Evolutionary conservation across 2,329 filamentous ascomycete genomes (phyloP), one percentile per base, ranked within the genome.

Genomic region (Rachicladosporium sp.): DNA sequence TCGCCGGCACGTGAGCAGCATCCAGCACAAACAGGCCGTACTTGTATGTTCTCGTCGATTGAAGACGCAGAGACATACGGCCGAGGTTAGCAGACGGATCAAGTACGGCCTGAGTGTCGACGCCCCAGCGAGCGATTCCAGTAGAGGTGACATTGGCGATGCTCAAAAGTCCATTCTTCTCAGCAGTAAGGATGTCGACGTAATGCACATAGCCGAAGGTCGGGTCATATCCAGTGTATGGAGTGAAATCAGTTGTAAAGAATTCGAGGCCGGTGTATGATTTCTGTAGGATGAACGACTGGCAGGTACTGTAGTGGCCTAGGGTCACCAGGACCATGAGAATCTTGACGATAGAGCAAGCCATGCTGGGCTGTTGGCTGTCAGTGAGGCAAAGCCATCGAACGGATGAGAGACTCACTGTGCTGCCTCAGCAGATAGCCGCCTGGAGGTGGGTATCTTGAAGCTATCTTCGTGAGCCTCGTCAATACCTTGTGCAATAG

Each of bases 1-100:
- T 64, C n/a, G 44, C 46, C 2, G 68, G 69, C 64, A 72, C 69
- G 42, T 72, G 69, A 15, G 57, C 58, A 36, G 72, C 60, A 46
- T 71, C 67, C 15, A 64, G 48, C 2, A 72, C 62, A 34, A 72
- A 58, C 10, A 73, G 54, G 7, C 68, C 68, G 29, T 56, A 50
- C 42, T 65, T 62, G 47, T 69, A 70, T 15, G 52, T 55, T 37
- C 61, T 60, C 40, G 62, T 63, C 49, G 64, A 66, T 40, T 61
- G 59, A 5, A 71, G 49, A n/a, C 68, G 63, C 6, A 72, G 50
- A 36, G 64, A 68, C 10, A 56, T 53, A 10, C 69, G 60, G 30
- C 52, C 52, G 6, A 54, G 42, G 15, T 50, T 57, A 12, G 51
- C 53, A 31, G 55, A 54, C 3, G 59, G 53, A 29, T 59, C 55